Base-by-base conservation (phyloP, 129 eudicot species). In the Centrapalus pauciflorus region DNA sequence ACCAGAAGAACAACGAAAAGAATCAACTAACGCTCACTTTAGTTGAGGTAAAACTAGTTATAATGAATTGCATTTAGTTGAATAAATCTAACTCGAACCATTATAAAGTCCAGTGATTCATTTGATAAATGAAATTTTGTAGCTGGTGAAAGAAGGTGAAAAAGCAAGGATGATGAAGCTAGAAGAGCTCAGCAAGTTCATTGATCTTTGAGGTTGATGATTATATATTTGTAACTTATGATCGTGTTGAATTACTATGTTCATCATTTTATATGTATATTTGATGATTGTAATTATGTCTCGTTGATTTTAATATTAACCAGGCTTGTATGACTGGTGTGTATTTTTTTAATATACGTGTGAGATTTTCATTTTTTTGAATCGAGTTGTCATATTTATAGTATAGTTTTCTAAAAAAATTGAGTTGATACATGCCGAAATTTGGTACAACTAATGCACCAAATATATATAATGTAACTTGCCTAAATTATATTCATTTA, bases 121-220 rank as follows among this genome's bases (percentile, higher is more conserved):
- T 24, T 76, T 38, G 14, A n/a, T n/a, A n/a, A n/a, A n/a, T n/a
- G n/a, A 26, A 37, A 20, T 3, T 16, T 8, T 48, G 30, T 69
- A 87, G 95, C n/a, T 87, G 81, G 77, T 87, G 80, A 83, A 76
- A 14, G 77, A 83, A 79, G 81, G 95, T 56, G 95, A 86, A 80
- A 78, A 66, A 14, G 41, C 77, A 65, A 86, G 94, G 81, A 80
- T 86, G 85, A 77, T 55, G 79, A 87, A 87, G 59, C 77, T 87
- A 54, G 87, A 83, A 56, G 89, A 87, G 67, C 89, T 87, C 56
- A 73, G 72, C 84, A 81, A 83, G 81, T 81, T 81, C 61, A 32
- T 84, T 16, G 69, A 73, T 63, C 49, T 69, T 60, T 71, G 32
- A 28, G 24, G 54, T 41, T 78, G 64, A 72, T 78, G 64, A 72